Evolutionary conservation across 176 grass and related monocot species (phyloP), one percentile per base, ranked within the genome.

Genomic region (Triticum urartu): DNA sequence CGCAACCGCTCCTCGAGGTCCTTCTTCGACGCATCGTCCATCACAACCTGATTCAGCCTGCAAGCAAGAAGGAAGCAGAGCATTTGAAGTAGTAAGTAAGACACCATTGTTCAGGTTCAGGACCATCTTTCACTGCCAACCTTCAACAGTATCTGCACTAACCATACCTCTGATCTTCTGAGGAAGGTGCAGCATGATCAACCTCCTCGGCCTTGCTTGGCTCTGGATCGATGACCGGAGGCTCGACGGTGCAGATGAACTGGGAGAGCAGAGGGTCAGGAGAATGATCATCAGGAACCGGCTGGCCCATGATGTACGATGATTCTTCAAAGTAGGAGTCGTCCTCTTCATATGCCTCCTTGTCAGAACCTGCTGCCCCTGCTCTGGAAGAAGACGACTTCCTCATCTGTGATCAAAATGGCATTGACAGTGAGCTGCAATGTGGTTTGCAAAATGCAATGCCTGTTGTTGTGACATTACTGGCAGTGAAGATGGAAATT

Each of bases 201-300:
- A 34, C 77, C 11, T 62, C 61, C 38, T 84, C 75, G 21, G 20
- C 79, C 2, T 89, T 36, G 14, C 21, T 20, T 0, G 26, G 69
- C 30, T 75, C 60, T 0, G 28, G 4, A 36, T 81, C 39, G 11
- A 18, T 1, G 5, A 50, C 50, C 7, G 50, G 34, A 0, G 63
- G 81, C 42, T 42, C 14, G 9, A 71, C 42, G 25, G 33, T 84
- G 79, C 89, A 91, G 39, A 94, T 80, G 79, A 94, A 94, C n/a
- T 88, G 86, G 11, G 26, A 91, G 83, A 94, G 79, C 36, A 91
- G 67, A 1, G 86, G 89, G 68, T 94, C 89, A 35, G 92, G 83
- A 0, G 92, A 72, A 11, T 80, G 59, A 35, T 87, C 83, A 54
- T 89, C 79, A 32, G 14, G 17, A 2, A 20, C 75, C 3, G 36